Base-by-base conservation (phyloP, 345 rosid species). In the Citrus hindsii region DNA sequence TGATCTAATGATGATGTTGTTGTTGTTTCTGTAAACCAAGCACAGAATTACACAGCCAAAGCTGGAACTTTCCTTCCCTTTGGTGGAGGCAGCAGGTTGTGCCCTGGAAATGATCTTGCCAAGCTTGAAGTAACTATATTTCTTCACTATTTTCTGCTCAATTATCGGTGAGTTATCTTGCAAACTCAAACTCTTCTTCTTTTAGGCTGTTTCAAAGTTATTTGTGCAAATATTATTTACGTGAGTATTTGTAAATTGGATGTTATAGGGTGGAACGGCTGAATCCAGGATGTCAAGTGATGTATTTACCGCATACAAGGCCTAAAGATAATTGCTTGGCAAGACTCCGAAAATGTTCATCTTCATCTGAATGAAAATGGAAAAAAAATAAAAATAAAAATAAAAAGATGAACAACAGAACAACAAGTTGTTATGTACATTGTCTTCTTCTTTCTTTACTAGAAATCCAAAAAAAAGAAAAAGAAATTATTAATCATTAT, bases 61-160 rank as follows among this genome's bases (percentile, higher is more conserved):
- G 89, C 97, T 19, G 92, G 97, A 33, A 76, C 77, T 62, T 94
- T 91, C 84, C 92, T 94, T 78, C 97, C 94, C 53, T 94, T 94
- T 76, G 98, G 98, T 78, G 90, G 86, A 70, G 96, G 98, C 80
- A 90, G 92, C 77, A 84, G 89, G 81, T 70, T 92, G 56, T 94
- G 97, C 79, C 97, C 97, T 13, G 98, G 98, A 82, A 92, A 92
- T 67, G 94, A 92, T 86, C 94, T 94, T 7, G 94, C 96, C 24
- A 94, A 90, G 87, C 89, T 94, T 38, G 98, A 92, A 81, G 90
- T 94, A 48, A 77, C 94, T 9, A 86, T 91, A 24, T 94, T 91
- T 71, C 92, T 94, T 76, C 98, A 94, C 62, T 84, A 92, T 84
- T 94, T 94, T 79, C 91, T 94, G 51, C 93, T 92, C 25, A 85